These are phyloP conservation scores for Schwanniomyces pseudopolymorphus DNA, from an alignment of 805 yeast species.

Conservation along the genomic window DNA sequence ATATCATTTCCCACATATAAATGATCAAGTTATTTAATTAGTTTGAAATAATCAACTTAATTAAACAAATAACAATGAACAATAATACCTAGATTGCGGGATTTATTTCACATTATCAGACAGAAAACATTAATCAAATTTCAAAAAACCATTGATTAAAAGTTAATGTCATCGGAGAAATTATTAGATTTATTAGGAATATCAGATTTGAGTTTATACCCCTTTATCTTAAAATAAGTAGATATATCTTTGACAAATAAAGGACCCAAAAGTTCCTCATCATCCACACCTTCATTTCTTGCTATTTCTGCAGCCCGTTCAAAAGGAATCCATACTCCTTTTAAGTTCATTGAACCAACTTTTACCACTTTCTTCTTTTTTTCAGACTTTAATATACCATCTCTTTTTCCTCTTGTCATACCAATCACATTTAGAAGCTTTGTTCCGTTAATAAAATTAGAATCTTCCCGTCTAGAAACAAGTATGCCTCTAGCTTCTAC, in stretches of 20 bases:
- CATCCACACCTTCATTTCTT: conserved; percentile 37
- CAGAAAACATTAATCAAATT: too few species aligned
- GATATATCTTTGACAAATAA: conserved; percentile 32
- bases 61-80: too few species aligned
- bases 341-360: conserved; percentile 39
- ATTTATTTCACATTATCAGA: too few species aligned
- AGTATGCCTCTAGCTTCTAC: conserved; percentile 31
- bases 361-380: conserved; percentile 28
- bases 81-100: too few species aligned
- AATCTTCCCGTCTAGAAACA: conserved; percentile 37
- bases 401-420: conserved; percentile 41
- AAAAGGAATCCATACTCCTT: conserved; percentile 44
- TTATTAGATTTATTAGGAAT: not conserved
- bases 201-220: conserved; percentile 17
- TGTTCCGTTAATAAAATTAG: conserved; percentile 36
- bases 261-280: conserved; percentile 25
- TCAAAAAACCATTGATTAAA: too few species aligned
- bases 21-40: too few species aligned
- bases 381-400: conserved; percentile 39
- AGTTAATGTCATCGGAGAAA: not conserved
- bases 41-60: too few species aligned
- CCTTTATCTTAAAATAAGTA: conserved; percentile 23
- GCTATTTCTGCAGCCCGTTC: conserved; percentile 40
- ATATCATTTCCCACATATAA: too few species aligned
- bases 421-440: conserved; percentile 38